Conservation (phyloP, 208 protist genomes). For the Angomonas desouzai region DNA sequence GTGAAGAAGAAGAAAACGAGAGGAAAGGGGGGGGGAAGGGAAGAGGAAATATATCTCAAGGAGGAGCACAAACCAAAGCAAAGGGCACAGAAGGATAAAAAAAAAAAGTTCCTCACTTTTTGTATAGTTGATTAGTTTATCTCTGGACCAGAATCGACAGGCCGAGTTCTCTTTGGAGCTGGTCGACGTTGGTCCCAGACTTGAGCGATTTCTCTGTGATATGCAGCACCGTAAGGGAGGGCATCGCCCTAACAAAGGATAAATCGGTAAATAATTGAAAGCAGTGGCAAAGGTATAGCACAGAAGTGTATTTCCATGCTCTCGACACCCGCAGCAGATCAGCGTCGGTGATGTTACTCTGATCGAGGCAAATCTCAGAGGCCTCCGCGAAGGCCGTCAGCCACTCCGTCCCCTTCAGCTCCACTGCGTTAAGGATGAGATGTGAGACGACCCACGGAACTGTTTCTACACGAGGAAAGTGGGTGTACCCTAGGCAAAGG, state of each 20-base stretch:
- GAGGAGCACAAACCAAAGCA: too few species aligned
- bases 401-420: conserved; percentile 23
- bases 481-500: conserved; percentile 17
- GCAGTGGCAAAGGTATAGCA: conserved; percentile 35
- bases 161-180: background rate
- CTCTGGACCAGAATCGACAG: background rate
- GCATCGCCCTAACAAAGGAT: conserved; percentile 10
- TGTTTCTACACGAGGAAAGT: conserved; percentile 19
- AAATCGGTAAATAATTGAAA: conserved; percentile 15
- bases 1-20: conserved; percentile 6
- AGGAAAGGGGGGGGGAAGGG: conserved; percentile 2
- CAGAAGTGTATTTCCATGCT: conserved; percentile 18
- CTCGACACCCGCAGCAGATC: conserved; percentile 22
- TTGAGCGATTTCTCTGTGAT: conserved; percentile 15
- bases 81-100: too few species aligned
- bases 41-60: background rate
- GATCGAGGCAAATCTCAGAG: conserved; percentile 30
- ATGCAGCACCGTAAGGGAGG: background rate
- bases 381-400: conserved; percentile 25
- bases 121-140: too few species aligned
- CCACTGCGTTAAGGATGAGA: conserved; percentile 21
- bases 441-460: conserved; percentile 15
- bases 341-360: conserved; percentile 35
- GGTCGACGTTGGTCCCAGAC: conserved; percentile 1
- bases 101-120: background rate